Evolutionary conservation across 345 rosid genomes (phyloP).

Genomic region (Pistacia atlantica): DNA sequence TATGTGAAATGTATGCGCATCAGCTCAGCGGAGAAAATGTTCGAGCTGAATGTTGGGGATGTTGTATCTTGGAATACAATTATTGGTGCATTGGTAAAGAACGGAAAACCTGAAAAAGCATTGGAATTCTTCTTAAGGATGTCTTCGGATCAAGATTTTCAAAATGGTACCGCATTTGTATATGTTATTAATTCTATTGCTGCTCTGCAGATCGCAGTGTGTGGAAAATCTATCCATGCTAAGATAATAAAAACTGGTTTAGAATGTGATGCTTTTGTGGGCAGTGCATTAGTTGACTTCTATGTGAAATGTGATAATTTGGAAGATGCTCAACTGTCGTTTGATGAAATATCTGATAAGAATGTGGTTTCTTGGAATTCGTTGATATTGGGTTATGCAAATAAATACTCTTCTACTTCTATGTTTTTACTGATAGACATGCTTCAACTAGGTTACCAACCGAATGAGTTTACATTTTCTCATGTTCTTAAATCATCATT

Average conservation of each 20-base stretch:
- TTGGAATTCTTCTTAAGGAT: constrained; percentile 47
- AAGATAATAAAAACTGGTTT: constrained; percentile 44
- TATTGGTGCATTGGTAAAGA: constrained; percentile 53
- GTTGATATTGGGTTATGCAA: constrained; percentile 67
- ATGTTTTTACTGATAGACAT: constrained; percentile 51
- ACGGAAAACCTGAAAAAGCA: constrained; percentile 48
- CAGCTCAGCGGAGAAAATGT: constrained; percentile 47
- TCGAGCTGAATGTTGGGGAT: constrained; percentile 43
- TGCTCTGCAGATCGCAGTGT: constrained; percentile 30
- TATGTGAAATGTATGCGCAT: constrained; percentile 57
- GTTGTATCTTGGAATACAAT: constrained; percentile 77
- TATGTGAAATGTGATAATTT: constrained; percentile 63
- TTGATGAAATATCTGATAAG: constrained; percentile 53
- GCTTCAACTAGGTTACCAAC: constrained; percentile 57
- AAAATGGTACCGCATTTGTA: constrained; percentile 58
- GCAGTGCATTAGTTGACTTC: constrained; percentile 74
- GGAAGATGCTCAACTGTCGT: constrained; percentile 58
- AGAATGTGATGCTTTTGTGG: constrained; percentile 52
- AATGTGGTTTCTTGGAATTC: constrained; percentile 85
- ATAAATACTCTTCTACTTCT: constrained; percentile 35
- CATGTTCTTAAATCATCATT: constrained; percentile 49
- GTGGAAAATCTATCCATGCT: constrained; percentile 64
- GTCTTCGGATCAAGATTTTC: constrained; percentile 38
- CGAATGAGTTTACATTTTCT: constrained; percentile 79
- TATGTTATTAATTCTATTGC: constrained; percentile 53